These are phyloP conservation scores for Globisporangium lucens DNA, from an alignment of 352 stramenopile genomes.

Conservation along the genomic window DNA sequence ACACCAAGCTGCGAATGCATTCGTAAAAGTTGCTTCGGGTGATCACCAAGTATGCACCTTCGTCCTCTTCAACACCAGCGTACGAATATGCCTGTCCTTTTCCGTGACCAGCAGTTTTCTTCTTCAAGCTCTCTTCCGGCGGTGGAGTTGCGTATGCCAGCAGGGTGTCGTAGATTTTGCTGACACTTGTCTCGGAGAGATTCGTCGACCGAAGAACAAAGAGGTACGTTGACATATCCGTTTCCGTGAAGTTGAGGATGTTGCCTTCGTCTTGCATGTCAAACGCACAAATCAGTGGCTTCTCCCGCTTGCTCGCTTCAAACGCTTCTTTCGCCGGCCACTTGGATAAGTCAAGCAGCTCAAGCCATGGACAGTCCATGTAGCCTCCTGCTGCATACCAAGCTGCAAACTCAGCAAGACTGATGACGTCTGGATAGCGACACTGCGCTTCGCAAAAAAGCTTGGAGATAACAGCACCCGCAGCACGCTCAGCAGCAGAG, in stretches of 20 bases:
- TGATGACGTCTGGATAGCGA: conserved; percentile 76
- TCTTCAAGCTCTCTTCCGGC: conserved; percentile 64
- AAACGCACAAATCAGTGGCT: conserved; percentile 82
- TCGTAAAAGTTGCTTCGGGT: conserved; percentile 84
- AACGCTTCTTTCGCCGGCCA: conserved; percentile 90
- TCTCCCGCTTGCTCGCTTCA: conserved; percentile 83
- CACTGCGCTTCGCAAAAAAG: conserved; percentile 73
- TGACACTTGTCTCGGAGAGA: conserved; percentile 62
- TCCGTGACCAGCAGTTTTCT: conserved; percentile 35
- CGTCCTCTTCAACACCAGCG: conserved; percentile 74
- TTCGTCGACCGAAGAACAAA: conserved; percentile 83
- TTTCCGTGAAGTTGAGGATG: conserved; percentile 83
- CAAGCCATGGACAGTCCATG: conserved; percentile 94
- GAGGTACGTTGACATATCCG: conserved; percentile 83
- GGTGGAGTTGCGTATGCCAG: conserved; percentile 68
- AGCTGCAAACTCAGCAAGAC: conserved; percentile 93
- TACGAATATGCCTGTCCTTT: conserved; percentile 68
- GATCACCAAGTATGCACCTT: conserved; percentile 78
- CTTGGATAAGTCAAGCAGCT: conserved; percentile 95
- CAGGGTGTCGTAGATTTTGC: conserved; percentile 78
- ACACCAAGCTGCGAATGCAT: conserved; percentile 80
- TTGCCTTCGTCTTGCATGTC: conserved; percentile 82
- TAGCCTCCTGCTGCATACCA: conserved; percentile 96
- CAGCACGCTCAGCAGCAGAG: conserved; percentile 78
- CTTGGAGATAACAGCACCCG: conserved; percentile 90